A percentile compares a stretch with the other conserved stretches of the same genome.
These are phyloP conservation scores for Luffa acutangula DNA, from an alignment of 306 rosid species.

Conservation along the genomic window DNA sequence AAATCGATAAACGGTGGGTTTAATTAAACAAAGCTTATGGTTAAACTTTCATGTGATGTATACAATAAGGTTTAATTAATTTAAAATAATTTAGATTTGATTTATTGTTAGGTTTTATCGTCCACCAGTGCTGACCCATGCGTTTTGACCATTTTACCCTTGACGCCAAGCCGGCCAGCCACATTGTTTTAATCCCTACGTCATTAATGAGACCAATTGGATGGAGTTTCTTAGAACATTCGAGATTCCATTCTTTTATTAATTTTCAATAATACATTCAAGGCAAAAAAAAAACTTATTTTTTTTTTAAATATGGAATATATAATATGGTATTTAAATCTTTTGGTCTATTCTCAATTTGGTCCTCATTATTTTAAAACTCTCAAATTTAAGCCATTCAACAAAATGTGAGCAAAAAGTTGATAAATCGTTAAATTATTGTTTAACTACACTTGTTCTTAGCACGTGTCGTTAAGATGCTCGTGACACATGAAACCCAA, in stretches of 20 bases:
- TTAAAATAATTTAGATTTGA: neutral
- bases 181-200: neutral
- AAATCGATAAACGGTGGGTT: neutral
- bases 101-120: constrained; percentile 1
- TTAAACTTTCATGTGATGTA: neutral
- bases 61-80: neutral
- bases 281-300: neutral
- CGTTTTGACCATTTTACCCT: neutral
- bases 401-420: too few species aligned
- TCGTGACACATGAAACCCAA: too few species aligned
- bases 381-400: too few species aligned
- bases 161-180: neutral
- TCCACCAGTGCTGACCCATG: neutral
- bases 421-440: too few species aligned
- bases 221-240: neutral
- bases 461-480: too few species aligned
- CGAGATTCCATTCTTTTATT: neutral
- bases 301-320: too few species aligned
- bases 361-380: too few species aligned
- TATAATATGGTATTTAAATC: too few species aligned
- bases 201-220: neutral
- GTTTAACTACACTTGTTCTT: too few species aligned
- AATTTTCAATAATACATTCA: neutral
- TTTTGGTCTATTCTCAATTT: too few species aligned
- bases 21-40: neutral